phyloP scores from a whole-genome alignment of 2,329 filamentous ascomycete species.

The Tolypocladium paradoxum region DNA sequence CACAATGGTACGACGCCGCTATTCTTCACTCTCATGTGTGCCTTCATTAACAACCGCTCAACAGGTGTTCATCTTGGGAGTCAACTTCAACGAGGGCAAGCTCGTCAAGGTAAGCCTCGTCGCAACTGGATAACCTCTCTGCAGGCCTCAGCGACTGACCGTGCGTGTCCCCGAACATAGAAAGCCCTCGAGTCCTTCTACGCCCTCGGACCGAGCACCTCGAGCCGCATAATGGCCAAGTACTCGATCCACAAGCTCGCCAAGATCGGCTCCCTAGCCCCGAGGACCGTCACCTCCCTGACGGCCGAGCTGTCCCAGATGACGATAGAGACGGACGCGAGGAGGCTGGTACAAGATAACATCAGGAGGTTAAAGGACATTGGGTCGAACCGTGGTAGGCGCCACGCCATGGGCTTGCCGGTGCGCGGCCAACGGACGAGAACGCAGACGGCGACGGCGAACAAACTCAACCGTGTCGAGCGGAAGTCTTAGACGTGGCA shows the following conservation, averaged over 20 bases:
- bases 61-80: slow-evolving; percentile 74
- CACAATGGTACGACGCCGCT: slow-evolving; percentile 7
- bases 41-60: background rate
- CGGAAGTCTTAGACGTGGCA: slow-evolving; percentile 13
- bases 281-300: slow-evolving; percentile 69
- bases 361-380: slow-evolving; percentile 82
- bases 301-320: slow-evolving; percentile 80
- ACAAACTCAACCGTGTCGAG: slow-evolving; percentile 50
- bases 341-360: slow-evolving; percentile 69
- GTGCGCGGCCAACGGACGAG: slow-evolving; percentile 85
- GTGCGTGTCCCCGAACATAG: slow-evolving; percentile 21
- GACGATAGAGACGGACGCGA: slow-evolving; percentile 87
- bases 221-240: slow-evolving; percentile 71
- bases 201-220: slow-evolving; percentile 62
- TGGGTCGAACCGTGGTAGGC: slow-evolving; percentile 75
- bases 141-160: background rate
- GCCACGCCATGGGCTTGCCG: slow-evolving; percentile 87
- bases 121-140: background rate
- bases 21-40: too few relatives aligned
- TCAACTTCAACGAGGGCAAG: slow-evolving; percentile 74
- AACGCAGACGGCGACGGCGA: slow-evolving; percentile 54
- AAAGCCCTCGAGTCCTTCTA: slow-evolving; percentile 78
- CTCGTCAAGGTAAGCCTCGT: slow-evolving; percentile 61
- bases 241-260: slow-evolving; percentile 79
- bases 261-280: slow-evolving; percentile 62